These are phyloP conservation scores for Eutrema salsugineum DNA, from an alignment of 441 rosid species.

Conservation along the genomic window DNA sequence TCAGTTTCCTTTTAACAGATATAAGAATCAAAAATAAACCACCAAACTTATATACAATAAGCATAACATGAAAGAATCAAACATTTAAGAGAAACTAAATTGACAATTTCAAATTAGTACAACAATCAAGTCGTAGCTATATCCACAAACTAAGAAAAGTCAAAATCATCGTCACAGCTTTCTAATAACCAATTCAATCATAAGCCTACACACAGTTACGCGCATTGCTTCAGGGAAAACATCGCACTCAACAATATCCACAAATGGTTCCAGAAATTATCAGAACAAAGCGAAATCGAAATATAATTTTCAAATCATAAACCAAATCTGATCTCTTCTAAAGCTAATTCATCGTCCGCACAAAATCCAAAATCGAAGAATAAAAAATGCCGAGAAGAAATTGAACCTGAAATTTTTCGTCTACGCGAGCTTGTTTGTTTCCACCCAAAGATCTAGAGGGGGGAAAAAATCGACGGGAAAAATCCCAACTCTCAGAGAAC, in stretches of 20 bases:
- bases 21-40: not conserved
- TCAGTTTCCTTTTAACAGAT: not conserved
- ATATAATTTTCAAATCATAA: not conserved
- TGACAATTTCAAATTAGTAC: not conserved
- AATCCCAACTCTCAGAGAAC: not conserved
- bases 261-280: not conserved
- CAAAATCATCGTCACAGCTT: slow-evolving; percentile 13
- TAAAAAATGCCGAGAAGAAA: not conserved
- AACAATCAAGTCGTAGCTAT: not conserved
- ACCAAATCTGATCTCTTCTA: slow-evolving; percentile 11
- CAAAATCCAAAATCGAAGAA: not conserved
- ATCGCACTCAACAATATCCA: slow-evolving; percentile 10
- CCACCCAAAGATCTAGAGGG: slow-evolving; percentile 15
- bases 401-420: slow-evolving; percentile 7
- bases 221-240: slow-evolving; percentile 7
- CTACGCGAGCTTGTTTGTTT: slow-evolving; percentile 7
- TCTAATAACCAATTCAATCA: not conserved
- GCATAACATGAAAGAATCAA: not conserved
- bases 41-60: not conserved
- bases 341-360: not conserved
- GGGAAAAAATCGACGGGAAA: not conserved
- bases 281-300: not conserved
- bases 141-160: slow-evolving; percentile 1
- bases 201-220: not conserved
- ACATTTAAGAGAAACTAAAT: not conserved